Base-by-base conservation (phyloP, 225 moss, liverwort and hornwort species). In the Pseudoscleropodium purum region DNA sequence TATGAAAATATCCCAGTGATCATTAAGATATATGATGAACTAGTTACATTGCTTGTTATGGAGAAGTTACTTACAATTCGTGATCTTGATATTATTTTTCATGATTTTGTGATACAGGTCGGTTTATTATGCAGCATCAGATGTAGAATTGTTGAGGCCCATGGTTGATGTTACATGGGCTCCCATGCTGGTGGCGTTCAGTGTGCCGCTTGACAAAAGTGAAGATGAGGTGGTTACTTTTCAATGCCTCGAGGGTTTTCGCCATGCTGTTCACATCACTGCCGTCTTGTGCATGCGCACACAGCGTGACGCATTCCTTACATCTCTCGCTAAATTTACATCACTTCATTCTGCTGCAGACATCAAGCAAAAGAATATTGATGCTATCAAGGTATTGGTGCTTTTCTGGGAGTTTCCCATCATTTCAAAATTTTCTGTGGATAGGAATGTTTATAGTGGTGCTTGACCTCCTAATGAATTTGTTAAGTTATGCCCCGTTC, bases 81-180 rank as follows among this genome's bases (percentile, higher is more conserved):
- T n/a, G 75, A 54, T 54, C 68, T 90, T 91, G 57, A 75, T 76
- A 82, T 68, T 79, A 54, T 56, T 85, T 91, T 85, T 43, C 66
- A 74, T 87, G 82, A 72, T 90, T 62, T 77, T 75, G 61, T 85
- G 88, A 57, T 77, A 84, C 97, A 99, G 99, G 93, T 97, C 99
- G 73, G 89, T 99, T 79, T 99, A 97, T 88, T 97, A 99, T 93
- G 99, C 99, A 79, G 99, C 99, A 52, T 97, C 99, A 74, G 99
- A 99, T 89, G 97, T 99, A 81, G 99, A 99, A 89, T 90, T 99
- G 75, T 91, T 99, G 90, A 97, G 99, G 91, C 99, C 99, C 59
- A 99, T 99, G 99, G 99, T 99, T 81, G 99, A 99, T 93, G 99
- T 99, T 79, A 97, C 99, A 52, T 99, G 99, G 99, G 99, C 99